Evolutionary conservation across 768 basidiomycete species (phyloP).

Genomic region (Collybia nuda): DNA sequence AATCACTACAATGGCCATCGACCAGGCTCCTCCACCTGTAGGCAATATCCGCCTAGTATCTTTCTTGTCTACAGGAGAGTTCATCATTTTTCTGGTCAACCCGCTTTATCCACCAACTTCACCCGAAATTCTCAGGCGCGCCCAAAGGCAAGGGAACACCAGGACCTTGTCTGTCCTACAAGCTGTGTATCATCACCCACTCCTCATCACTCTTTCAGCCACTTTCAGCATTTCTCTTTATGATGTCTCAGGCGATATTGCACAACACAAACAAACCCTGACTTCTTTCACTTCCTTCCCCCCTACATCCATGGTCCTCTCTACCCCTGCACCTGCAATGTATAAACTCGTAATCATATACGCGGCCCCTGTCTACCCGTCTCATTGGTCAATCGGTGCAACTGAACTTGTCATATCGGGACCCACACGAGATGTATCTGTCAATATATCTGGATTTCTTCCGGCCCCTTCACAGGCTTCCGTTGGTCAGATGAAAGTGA

Average conservation of each 20-base stretch:
- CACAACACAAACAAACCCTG: conserved; percentile 63
- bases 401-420: conserved; percentile 72
- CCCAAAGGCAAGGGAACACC: conserved; percentile 38
- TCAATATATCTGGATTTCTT: conserved; percentile 8
- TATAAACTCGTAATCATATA: conserved; percentile 80
- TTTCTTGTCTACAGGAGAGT: conserved; percentile 71
- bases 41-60: conserved; percentile 47
- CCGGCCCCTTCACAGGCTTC: conserved; percentile 5
- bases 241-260: conserved; percentile 54
- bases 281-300: conserved; percentile 79
- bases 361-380: conserved; percentile 75
- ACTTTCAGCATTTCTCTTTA: conserved; percentile 72
- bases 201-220: conserved; percentile 70
- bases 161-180: conserved; percentile 52
- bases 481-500: conserved; percentile 42
- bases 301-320: conserved; percentile 79
- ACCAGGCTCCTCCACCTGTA: conserved; percentile 64
- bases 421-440: conserved; percentile 11
- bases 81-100: conserved; percentile 56
- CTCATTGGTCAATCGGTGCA: conserved; percentile 76
- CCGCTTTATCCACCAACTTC: conserved; percentile 41
- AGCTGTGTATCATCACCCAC: conserved; percentile 76
- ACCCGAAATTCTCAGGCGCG: conserved; percentile 45
- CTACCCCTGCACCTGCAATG: conserved; percentile 50
- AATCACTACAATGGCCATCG: conserved; percentile 69